phyloP scores from a whole-genome alignment of 305 asterid genomes.

The Euphrasia arctica region DNA sequence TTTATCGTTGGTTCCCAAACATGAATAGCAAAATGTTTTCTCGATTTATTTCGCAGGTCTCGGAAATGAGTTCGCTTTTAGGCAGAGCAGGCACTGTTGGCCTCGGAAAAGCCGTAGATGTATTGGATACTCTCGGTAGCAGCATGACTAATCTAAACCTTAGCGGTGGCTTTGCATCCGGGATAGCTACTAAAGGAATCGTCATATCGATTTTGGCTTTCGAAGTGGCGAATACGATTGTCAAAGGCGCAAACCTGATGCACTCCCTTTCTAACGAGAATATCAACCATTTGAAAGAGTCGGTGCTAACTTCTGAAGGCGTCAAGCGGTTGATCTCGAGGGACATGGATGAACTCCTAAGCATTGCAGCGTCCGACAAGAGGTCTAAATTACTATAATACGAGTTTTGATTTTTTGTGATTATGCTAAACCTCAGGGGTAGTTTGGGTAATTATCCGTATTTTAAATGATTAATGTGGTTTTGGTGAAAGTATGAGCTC shows the following conservation, averaged over 20 bases:
- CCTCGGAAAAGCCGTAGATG: constrained; percentile 88
- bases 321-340: constrained; percentile 70
- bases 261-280: constrained; percentile 73
- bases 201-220: constrained; percentile 83
- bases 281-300: constrained; percentile 67
- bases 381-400: too few relatives aligned
- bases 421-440: neutral
- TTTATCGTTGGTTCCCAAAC: neutral
- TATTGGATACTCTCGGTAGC: constrained; percentile 91
- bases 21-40: constrained; percentile 8
- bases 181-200: constrained; percentile 78
- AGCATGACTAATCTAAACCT: constrained; percentile 90
- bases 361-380: constrained; percentile 84
- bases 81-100: constrained; percentile 93
- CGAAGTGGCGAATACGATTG: constrained; percentile 94
- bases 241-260: constrained; percentile 90
- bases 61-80: constrained; percentile 82
- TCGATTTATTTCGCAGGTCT: constrained; percentile 50
- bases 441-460: neutral
- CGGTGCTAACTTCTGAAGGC: constrained; percentile 83
- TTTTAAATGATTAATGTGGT: neutral
- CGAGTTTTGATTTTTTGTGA: too few relatives aligned
- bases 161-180: constrained; percentile 77
- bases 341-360: constrained; percentile 79
- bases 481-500: neutral